These are phyloP conservation scores for Boletus vinaceobasis DNA, from an alignment of 768 basidiomycete genomes.

Conservation along the genomic window DNA sequence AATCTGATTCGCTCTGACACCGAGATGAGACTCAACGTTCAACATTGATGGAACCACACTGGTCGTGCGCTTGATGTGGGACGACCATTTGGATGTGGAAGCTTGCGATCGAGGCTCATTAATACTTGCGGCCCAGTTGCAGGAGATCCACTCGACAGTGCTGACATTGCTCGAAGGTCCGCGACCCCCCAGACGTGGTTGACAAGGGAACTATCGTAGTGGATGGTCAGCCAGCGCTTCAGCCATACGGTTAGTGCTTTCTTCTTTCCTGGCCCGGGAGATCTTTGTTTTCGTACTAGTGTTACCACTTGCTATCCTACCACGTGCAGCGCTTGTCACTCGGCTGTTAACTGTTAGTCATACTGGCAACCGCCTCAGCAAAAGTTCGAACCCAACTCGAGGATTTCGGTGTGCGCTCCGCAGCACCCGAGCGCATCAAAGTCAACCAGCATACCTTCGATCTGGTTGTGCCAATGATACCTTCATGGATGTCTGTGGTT, in stretches of 20 bases:
- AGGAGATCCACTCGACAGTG: conserved; percentile 4
- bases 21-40: conserved; percentile 20
- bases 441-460: background rate
- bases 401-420: background rate
- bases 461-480: conserved; percentile 29
- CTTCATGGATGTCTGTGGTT: conserved; percentile 62
- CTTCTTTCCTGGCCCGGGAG: background rate
- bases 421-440: conserved; percentile 1
- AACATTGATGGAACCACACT: background rate
- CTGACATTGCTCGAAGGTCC: conserved; percentile 4
- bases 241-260: background rate
- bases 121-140: conserved; percentile 5
- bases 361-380: background rate
- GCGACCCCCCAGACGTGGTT: conserved; percentile 1
- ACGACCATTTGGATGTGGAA: conserved; percentile 13
- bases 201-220: background rate
- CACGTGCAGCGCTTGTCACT: conserved; percentile 5
- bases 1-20: conserved; percentile 22
- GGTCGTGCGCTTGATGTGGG: conserved; percentile 4
- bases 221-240: conserved; percentile 1
- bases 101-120: conserved; percentile 17
- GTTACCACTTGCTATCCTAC: background rate
- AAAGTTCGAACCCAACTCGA: background rate
- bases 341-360: conserved; percentile 11
- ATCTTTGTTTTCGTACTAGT: background rate